Conservation (phyloP, 768 basidiomycete genomes). For the Kwoniella botswanensis region DNA sequence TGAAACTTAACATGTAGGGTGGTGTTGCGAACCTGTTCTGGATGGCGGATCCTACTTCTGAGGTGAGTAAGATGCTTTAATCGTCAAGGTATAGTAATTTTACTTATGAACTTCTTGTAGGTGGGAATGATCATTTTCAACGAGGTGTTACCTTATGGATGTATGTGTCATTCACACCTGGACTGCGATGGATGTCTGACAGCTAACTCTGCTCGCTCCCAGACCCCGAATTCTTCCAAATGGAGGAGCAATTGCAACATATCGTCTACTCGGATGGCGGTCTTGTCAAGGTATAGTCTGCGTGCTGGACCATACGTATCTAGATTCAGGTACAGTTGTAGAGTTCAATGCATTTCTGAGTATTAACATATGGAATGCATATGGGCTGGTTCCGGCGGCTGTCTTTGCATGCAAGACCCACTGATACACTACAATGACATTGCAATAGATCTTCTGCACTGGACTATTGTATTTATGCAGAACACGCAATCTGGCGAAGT, state of each 20-base stretch:
- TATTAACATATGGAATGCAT: no score
- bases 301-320: no score
- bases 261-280: conserved; percentile 20
- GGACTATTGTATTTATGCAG: no score
- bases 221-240: conserved; percentile 25
- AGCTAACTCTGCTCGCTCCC: not conserved
- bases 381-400: no score
- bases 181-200: no score
- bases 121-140: conserved; percentile 26
- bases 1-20: not conserved
- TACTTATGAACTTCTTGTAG: not conserved
- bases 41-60: conserved; percentile 27
- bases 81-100: no score
- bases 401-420: no score
- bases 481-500: no score
- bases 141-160: conserved; percentile 24
- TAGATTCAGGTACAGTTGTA: not conserved
- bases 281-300: conserved; percentile 14
- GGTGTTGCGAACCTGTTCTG: conserved; percentile 26
- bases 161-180: not conserved
- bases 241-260: conserved; percentile 22
- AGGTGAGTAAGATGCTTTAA: not conserved
- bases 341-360: not conserved
- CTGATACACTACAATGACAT: no score
- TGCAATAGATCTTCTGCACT: no score